A percentile compares a stretch with the other conserved stretches of the same genome.
phyloP scores from a whole-genome alignment of 352 stramenopile genomes.

The Saprolegnia parasitica region DNA sequence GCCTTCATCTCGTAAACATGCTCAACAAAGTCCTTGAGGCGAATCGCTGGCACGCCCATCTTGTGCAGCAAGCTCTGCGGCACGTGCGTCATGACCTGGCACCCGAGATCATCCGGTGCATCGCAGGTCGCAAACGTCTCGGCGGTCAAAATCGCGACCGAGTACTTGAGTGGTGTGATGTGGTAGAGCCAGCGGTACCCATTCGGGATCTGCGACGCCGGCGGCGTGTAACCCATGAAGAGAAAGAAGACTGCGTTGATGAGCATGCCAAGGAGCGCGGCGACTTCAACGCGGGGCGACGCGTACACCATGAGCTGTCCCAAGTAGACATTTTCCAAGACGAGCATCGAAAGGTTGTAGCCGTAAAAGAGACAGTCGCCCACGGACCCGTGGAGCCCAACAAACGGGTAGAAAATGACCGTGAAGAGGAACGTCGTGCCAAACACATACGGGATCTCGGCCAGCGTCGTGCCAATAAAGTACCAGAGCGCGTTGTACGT shows the following conservation, averaged over 20 bases:
- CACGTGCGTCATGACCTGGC: conserved; percentile 44
- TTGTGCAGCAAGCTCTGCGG: conserved; percentile 33
- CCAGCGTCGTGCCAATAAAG: conserved; percentile 65
- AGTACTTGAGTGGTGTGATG: conserved; percentile 24
- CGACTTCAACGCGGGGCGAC: conserved; percentile 45
- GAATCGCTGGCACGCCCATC: conserved; percentile 14
- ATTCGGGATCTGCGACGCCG: conserved; percentile 24
- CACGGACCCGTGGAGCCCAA: conserved; percentile 38
- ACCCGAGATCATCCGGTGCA: conserved; percentile 37
- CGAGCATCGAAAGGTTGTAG: conserved; percentile 41
- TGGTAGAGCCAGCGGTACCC: conserved; percentile 30
- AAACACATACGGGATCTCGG: conserved; percentile 74
- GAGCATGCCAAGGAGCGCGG: conserved; percentile 39
- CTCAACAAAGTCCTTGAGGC: conserved; percentile 55
- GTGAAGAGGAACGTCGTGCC: conserved; percentile 43
- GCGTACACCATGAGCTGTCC: conserved; percentile 67
- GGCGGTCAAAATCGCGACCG: conserved; percentile 12
- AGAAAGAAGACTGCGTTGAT: conserved; percentile 47
- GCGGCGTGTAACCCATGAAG: conserved; percentile 31
- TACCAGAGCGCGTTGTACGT: conserved; percentile 88
- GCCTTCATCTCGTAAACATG: conserved; percentile 50
- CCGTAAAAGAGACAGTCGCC: conserved; percentile 51
- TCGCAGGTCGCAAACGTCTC: conserved; percentile 25
- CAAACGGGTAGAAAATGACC: conserved; percentile 50
- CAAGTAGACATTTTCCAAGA: conserved; percentile 51